Conservation (phyloP, 163 green algal species). For the Scenedesmus sp. region DNA sequence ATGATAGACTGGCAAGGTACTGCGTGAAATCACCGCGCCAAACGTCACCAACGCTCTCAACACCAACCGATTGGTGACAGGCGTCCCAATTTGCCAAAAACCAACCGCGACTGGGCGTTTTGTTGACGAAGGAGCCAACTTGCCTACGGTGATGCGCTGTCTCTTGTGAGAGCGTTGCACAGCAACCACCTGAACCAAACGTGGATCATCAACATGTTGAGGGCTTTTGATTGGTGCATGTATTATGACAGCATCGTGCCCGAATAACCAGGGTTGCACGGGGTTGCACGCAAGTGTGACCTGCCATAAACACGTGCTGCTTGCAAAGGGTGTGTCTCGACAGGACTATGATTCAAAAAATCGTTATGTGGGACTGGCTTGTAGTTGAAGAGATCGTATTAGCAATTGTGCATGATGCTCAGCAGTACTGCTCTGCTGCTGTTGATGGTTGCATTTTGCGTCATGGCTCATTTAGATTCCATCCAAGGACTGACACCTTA, state of each 20-base stretch:
- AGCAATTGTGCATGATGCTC: not conserved
- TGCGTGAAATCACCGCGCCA: not conserved
- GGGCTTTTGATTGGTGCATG: not conserved
- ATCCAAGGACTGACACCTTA: not conserved
- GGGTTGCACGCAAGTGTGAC: not conserved
- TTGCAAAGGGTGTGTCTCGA: not conserved
- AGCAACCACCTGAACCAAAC: not conserved
- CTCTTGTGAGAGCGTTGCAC: not conserved
- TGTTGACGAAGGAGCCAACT: not conserved
- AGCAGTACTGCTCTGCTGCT: conserved; percentile 9
- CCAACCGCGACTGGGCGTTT: not conserved
- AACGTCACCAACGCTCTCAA: not conserved
- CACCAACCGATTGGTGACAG: not conserved
- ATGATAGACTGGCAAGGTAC: not conserved
- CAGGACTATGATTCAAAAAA: not conserved
- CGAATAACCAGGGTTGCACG: not conserved
- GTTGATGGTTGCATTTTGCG: not conserved
- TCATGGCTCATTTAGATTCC: not conserved
- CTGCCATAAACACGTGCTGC: not conserved
- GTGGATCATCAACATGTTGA: not conserved
- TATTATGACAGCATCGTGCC: not conserved
- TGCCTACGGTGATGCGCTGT: not conserved
- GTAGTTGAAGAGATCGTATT: not conserved
- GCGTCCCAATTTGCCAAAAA: not conserved
- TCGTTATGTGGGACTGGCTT: not conserved